Base-by-base conservation (phyloP, 2,329 filamentous ascomycete species). In the Fusarium neocosmosporiellum region DNA sequence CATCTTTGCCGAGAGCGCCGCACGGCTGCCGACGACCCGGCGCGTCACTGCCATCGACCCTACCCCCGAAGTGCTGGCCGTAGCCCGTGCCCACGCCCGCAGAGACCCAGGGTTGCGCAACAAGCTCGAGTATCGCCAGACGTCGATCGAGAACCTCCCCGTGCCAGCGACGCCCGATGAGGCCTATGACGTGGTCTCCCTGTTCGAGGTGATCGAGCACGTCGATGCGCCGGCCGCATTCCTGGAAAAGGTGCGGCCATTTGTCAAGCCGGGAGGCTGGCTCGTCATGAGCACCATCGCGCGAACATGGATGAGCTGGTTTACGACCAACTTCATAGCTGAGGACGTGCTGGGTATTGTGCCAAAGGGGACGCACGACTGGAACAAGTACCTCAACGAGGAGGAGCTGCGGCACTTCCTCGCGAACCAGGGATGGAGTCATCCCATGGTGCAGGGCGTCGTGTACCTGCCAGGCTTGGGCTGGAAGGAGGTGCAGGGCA, bases 131-230 rank as follows among this genome's bases (percentile, higher is more conserved):
- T 98, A 98, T 83, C 80, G 90, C 36, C 93, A 95, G 78, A 91
- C 89, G 0, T 90, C 93, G 0, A 91, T 98, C 74, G 96, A 98
- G 83, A 86, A 89, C 5, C 85, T 96, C 0, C 81, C 84, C 0
- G 57, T 81, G 7, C 87, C 86, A 3, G 70, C 68, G 20, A 78
- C 77, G 1, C 73, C 76, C 7, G 78, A 79, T 16, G 80, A 86
- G 5, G 85, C 87, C 14, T 96, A 91, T 83, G 95, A 98, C 80
- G 83, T 98, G 2, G 91, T 99, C 11, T 93, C 93, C 2, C 82
- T 97, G 8, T 99, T 98, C 81, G 96, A 99, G 83, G 96, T 99
- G 6, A 89, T 99, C 63, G 96, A 99, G 83, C 96, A 99, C 81
- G 93, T 99, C 66, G 90, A 92, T 64, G 86, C 90, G 24, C 94